Base-by-base conservation (phyloP, 306 rosid genomes). In the Ormosia semicastrata region DNA sequence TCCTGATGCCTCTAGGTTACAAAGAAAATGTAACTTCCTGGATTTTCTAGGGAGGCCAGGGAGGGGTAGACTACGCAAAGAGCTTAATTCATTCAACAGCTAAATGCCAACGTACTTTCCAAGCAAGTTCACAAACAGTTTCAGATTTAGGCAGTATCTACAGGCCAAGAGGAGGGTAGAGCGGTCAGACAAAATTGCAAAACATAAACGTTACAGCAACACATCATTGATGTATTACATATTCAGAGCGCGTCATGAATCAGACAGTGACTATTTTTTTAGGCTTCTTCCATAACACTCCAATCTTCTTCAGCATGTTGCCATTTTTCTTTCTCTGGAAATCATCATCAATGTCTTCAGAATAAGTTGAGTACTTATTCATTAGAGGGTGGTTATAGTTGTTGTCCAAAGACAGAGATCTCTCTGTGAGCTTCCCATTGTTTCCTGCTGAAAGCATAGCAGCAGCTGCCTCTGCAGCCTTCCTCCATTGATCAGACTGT, bases 401-500 rank as follows among this genome's bases (percentile, higher is more conserved):
- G 89, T 85, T 86, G 81, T 95, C 97, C 86, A 93, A 80, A 34
- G 98, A 92, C 66, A 83, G 82, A 2, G 91, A 89, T 54, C 94
- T 89, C 63, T 95, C 97, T 44, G 86, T 66, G 63, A 95, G 50
- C 78, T 87, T 92, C 63, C 95, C 97, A 5, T 90, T 88, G 53
- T 86, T 89, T 73, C 94, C 97, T 0, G 89, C 86, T 30, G 99
- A 90, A 43, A 96, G 87, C 85, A 93, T 90, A 36, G 98, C 75
- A 6, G 97, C 94, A 44, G 99, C 99, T 1, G 99, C 90, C 66
- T 96, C 99, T 2, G 99, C 99, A 4, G 99, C 99, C 64, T 96
- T 96, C 78, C 99, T 93, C 99, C 98, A 96, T 81, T 96, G 99
- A 81, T 92, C 97, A 17, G 94, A 89, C 73, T 96, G 99, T 49